These are phyloP conservation scores for Musa balbisiana DNA, from an alignment of 202 grass and related monocot genomes.

Conservation along the genomic window DNA sequence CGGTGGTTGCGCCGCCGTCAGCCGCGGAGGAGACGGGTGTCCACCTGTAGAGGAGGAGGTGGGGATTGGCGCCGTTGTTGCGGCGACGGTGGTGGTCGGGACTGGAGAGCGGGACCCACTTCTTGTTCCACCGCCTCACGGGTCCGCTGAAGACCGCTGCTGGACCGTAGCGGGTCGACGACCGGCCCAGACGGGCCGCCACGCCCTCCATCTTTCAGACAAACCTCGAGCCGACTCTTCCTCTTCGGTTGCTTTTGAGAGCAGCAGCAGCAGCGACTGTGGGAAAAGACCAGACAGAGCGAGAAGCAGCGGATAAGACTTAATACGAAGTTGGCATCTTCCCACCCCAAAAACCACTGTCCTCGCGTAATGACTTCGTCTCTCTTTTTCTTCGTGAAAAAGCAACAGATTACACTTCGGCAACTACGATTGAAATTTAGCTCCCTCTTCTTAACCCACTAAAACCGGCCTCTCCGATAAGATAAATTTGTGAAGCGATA, in stretches of 20 bases:
- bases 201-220: conserved; percentile 26
- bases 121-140: conserved; percentile 93
- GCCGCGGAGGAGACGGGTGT: conserved; percentile 10
- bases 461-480: too few species aligned
- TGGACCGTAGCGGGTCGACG: conserved; percentile 85
- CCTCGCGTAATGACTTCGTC: too few species aligned
- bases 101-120: conserved; percentile 48
- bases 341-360: too few species aligned
- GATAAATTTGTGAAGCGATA: too few species aligned
- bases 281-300: too few species aligned
- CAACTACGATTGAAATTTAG: too few species aligned
- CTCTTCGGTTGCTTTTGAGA: neutral
- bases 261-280: neutral
- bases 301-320: too few species aligned
- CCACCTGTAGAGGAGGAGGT: conserved; percentile 44
- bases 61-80: conserved; percentile 2
- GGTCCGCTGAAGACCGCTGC: conserved; percentile 68
- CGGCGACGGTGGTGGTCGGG: conserved; percentile 9
- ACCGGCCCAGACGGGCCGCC: conserved; percentile 56
- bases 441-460: too few species aligned
- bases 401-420: too few species aligned
- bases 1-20: neutral
- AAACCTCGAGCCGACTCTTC: neutral
- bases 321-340: too few species aligned
- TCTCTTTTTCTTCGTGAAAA: too few species aligned